Base-by-base conservation (phyloP, 2,329 filamentous ascomycete species). In the Diaporthe citri region DNA sequence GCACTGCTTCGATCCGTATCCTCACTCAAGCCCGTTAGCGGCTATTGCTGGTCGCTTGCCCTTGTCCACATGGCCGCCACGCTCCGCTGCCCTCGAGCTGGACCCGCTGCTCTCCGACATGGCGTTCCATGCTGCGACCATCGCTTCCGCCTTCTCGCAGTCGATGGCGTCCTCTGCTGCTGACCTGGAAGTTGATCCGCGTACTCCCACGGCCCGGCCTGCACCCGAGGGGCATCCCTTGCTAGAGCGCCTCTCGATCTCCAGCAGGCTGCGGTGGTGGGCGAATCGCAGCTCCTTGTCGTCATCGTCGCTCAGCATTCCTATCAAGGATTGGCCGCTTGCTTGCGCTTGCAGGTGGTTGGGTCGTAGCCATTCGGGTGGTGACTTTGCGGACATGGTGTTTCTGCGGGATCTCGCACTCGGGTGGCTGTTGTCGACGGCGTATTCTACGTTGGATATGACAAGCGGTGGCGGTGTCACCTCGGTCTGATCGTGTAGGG, bases 381-480 rank as follows among this genome's bases (percentile, higher is more conserved):
- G 62, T 48, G 62, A 51, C 6, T 36, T 22, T 8, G 31, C 62
- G 6, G 43, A 51, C 31, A 39, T 67, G 46, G 62, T 67, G 46
- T 67, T 67, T 17, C 62, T 67, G 62, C 62, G 43, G 13, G 46
- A 67, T 39, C 62, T 67, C 9, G 31, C 46, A 13, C 43, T 67
- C 10, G 62, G 62, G 62, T 67, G 62, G 43, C 62, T 67, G 62
- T 67, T 67, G 22, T 67, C 62, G 46, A 67, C 62, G 46, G 62
- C 62, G 25, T 67, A 67, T 67, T 67, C 62, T 9, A 67, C 13
- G 62, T 67, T 67, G 62, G 62, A 67, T 39, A 67, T 67, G 1
- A 67, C 62, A 22, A 67, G 62, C 20, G 62, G 43, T 20, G 46
- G 62, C 46, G 46, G 31, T 3, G 4, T 34, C 62, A 25, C 13